Evolutionary conservation across 345 rosid species (phyloP), one percentile per base, ranked within the genome.

Genomic region (Aethionema arabicum): DNA sequence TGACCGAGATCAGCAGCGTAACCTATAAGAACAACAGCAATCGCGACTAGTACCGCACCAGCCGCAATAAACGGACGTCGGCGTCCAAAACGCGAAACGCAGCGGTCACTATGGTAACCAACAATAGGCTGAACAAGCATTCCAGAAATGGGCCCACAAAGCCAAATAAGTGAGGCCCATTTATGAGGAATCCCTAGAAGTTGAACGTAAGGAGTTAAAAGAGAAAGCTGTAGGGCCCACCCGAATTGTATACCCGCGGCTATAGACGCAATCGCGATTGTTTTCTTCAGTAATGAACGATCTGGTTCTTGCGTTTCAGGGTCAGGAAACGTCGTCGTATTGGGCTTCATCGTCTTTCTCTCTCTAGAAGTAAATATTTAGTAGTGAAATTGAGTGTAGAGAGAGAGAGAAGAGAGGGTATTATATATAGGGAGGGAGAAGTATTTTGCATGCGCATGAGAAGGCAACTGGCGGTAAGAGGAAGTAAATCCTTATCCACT

Each of bases 81-180:
- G 32, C 93, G 88, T 54, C 97, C 95, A 44, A 83, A 80, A 29
- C 79, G 82, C 68, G 83, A 76, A 59, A 76, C 76, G 68, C 87
- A 78, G 8, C 77, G 82, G 68, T 90, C 97, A 56, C 93, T 87
- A 47, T 77, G 64, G 76, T 80, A 87, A 10, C 97, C 97, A n/a
- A 85, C 97, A n/a, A 79, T 57, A 13, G 97, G 97, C 68, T 90
- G 97, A 7, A 90, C 95, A 1, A 90, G 36, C 66, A 90, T 71
- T 4, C 97, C 97, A 2, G 97, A 90, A 62, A 90, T 50, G 39
- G 97, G 97, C 5, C 97, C 95, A 37, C 95, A 90, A 14, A 90
- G 85, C 95, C 95, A 90, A 15, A 87, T 85, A 69, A 81, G 77
- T 8, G 97, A 73, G 1, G 95, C 84, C 93, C 93, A 85, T 16